phyloP scores from a whole-genome alignment of 148 eudicot genomes.

The Arbutus unedo region DNA sequence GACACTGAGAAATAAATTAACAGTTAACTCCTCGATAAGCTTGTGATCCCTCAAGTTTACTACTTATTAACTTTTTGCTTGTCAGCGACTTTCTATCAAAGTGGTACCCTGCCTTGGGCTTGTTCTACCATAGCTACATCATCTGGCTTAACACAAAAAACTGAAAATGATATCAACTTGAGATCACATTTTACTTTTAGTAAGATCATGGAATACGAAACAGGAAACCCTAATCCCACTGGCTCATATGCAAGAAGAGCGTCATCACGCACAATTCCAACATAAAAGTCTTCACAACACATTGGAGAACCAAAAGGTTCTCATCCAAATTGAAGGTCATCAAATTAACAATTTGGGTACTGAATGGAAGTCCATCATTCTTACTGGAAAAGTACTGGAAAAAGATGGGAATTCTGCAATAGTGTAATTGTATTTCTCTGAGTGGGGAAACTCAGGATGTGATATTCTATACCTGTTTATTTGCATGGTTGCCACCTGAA shows the following conservation, averaged over 20 bases:
- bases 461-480: not conserved
- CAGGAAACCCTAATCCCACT: not conserved
- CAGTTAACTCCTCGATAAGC: not conserved
- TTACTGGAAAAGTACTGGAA: not conserved
- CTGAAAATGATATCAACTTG: not conserved
- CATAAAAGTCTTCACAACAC: not conserved
- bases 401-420: not conserved
- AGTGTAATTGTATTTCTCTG: not conserved
- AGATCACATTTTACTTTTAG: not conserved
- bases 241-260: not conserved
- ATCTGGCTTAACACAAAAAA: not conserved
- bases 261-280: not conserved
- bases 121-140: not conserved
- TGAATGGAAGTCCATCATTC: not conserved
- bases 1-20: not conserved
- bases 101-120: not conserved
- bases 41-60: not conserved
- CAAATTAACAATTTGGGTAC: not conserved
- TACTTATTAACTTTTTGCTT: not conserved
- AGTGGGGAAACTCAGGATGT: not conserved
- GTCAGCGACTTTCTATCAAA: not conserved
- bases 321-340: conserved; percentile 1
- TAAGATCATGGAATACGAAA: not conserved
- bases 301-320: not conserved
- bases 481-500: not conserved